Conservation (phyloP, 306 rosid species). For the Chamaecrista fasciculata region DNA sequence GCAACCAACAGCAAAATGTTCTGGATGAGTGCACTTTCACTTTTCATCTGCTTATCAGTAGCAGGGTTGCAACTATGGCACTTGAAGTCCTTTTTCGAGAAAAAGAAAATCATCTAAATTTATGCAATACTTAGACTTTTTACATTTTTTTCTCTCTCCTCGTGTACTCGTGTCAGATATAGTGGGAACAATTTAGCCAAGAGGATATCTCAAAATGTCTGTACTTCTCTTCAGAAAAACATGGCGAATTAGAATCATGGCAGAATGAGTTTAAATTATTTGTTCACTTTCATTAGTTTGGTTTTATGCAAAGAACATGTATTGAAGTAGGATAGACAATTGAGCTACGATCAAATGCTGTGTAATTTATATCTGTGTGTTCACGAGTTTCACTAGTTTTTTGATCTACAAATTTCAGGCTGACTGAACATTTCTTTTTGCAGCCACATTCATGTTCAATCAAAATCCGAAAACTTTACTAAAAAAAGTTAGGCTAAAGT, state of each 20-base stretch:
- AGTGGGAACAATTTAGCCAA: not conserved
- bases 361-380: no score
- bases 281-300: not conserved
- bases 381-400: no score
- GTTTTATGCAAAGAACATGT: not conserved
- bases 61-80: constrained; percentile 90
- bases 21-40: constrained; percentile 77
- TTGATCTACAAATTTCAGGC: not conserved
- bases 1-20: constrained; percentile 70
- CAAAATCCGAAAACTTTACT: not conserved
- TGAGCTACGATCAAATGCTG: not conserved
- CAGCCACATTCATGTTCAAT: not conserved
- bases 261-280: not conserved
- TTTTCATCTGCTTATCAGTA: constrained; percentile 67
- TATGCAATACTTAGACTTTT: constrained; percentile 15
- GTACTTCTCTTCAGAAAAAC: not conserved
- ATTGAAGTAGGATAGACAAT: not conserved
- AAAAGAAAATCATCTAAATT: constrained; percentile 81
- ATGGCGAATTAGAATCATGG: not conserved
- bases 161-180: constrained; percentile 22
- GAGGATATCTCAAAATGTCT: not conserved
- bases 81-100: constrained; percentile 87
- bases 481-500: no score
- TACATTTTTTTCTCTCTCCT: not conserved
- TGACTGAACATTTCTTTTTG: not conserved